A percentile compares a stretch with the other conserved stretches of the same genome.
Evolutionary conservation across 352 stramenopile species (phyloP).

Genomic region (Phytophthora meadii): DNA sequence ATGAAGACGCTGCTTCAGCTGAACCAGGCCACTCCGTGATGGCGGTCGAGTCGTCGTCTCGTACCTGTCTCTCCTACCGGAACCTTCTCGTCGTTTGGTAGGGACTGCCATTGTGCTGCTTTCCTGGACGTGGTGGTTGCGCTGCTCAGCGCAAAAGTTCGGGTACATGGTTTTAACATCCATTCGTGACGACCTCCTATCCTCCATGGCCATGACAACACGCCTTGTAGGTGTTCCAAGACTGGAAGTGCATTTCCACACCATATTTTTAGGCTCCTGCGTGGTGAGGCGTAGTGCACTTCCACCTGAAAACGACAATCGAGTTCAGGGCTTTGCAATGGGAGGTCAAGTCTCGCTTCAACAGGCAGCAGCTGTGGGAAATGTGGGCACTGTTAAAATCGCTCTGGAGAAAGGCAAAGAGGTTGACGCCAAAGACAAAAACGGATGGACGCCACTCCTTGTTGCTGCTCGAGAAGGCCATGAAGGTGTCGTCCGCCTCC

Average conservation of each 20-base stretch:
- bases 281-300: too few species aligned
- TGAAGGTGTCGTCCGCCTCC: background rate
- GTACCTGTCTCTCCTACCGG: slow-evolving; percentile 17
- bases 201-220: slow-evolving; percentile 10
- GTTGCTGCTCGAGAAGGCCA: slow-evolving; percentile 3
- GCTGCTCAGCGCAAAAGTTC: slow-evolving; percentile 62
- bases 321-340: background rate
- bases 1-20: slow-evolving; percentile 2
- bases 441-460: slow-evolving; percentile 8
- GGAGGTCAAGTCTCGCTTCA: slow-evolving; percentile 1
- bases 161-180: slow-evolving; percentile 55
- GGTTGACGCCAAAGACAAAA: slow-evolving; percentile 9
- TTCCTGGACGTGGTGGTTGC: slow-evolving; percentile 44
- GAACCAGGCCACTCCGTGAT: slow-evolving; percentile 17
- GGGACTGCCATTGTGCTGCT: slow-evolving; percentile 29
- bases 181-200: slow-evolving; percentile 19
- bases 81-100: slow-evolving; percentile 24
- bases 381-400: slow-evolving; percentile 3
- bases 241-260: background rate
- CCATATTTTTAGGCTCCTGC: slow-evolving; percentile 3
- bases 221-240: background rate
- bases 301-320: too few species aligned
- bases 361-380: slow-evolving; percentile 1
- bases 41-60: background rate
- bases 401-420: background rate